Evolutionary conservation across 164 flowering plant genomes (phyloP).

Genomic region (Brasenia schreberi): DNA sequence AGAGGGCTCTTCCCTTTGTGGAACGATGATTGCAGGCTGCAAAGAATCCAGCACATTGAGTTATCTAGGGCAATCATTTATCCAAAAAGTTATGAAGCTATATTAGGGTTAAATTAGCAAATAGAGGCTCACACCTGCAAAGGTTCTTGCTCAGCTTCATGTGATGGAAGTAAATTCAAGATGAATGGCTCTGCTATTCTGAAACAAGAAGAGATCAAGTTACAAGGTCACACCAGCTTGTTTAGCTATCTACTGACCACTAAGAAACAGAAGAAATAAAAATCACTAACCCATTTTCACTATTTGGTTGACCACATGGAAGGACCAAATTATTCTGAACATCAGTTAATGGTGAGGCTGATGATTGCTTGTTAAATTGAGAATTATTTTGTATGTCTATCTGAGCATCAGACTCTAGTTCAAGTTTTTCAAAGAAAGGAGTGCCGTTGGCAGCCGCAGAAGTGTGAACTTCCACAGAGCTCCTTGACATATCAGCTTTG

Average conservation of each 20-base stretch:
- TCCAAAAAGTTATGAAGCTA: too few species aligned
- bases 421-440: not conserved
- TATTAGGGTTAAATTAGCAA: not conserved
- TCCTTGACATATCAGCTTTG: not conserved
- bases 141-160: not conserved
- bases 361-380: not conserved
- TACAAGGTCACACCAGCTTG: not conserved
- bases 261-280: not conserved
- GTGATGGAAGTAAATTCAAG: not conserved
- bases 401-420: not conserved
- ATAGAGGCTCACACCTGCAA: not conserved
- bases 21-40: not conserved
- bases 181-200: not conserved
- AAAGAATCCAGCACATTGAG: not conserved
- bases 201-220: not conserved
- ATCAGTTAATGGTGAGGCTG: not conserved
- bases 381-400: not conserved
- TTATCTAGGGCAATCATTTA: too few species aligned
- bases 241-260: not conserved
- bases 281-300: not conserved
- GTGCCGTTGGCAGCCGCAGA: not conserved
- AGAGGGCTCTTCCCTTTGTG: not conserved
- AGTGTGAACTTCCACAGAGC: not conserved
- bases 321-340: not conserved
- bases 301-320: not conserved